Conservation (phyloP, 331 rosid species). For the Cydonia oblonga region DNA sequence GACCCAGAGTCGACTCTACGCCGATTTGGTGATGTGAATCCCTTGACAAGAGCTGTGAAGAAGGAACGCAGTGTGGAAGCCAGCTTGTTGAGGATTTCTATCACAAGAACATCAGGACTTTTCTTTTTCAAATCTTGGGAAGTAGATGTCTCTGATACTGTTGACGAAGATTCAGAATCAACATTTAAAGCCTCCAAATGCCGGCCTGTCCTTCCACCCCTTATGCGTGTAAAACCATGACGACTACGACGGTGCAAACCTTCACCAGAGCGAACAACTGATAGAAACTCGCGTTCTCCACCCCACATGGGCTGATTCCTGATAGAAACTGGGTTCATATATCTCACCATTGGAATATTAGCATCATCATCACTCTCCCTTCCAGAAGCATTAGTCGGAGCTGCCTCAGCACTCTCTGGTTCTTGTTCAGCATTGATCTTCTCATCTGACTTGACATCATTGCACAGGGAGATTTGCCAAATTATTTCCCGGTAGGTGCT, state of each 20-base stretch:
- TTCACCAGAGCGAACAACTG: constrained; percentile 86
- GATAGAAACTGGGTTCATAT: constrained; percentile 70
- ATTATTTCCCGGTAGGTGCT: constrained; percentile 70
- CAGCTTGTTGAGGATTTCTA: constrained; percentile 77
- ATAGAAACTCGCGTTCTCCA: constrained; percentile 85
- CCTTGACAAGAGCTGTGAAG: constrained; percentile 88
- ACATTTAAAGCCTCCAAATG: constrained; percentile 65
- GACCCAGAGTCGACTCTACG: constrained; percentile 86
- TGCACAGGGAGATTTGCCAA: constrained; percentile 84
- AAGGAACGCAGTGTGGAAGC: constrained; percentile 76
- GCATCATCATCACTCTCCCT: constrained; percentile 95
- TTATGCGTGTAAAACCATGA: constrained; percentile 69
- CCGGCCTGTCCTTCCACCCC: constrained; percentile 86
- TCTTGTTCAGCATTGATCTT: constrained; percentile 64
- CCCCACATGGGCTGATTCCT: constrained; percentile 84
- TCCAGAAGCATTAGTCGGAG: constrained; percentile 51
- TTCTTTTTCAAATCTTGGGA: constrained; percentile 84
- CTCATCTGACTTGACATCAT: constrained; percentile 69
- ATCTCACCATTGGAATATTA: constrained; percentile 64
- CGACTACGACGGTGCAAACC: constrained; percentile 82
- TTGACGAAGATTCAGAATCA: constrained; percentile 65
- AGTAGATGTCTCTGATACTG: constrained; percentile 43
- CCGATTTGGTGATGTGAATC: constrained; percentile 83
- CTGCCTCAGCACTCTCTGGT: constrained; percentile 55
- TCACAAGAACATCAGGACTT: constrained; percentile 77